A percentile compares a stretch with the other conserved stretches of the same genome.
Evolutionary conservation across 1,284 basidiomycete species (phyloP).

Genomic region (Irpex rosettiformis): DNA sequence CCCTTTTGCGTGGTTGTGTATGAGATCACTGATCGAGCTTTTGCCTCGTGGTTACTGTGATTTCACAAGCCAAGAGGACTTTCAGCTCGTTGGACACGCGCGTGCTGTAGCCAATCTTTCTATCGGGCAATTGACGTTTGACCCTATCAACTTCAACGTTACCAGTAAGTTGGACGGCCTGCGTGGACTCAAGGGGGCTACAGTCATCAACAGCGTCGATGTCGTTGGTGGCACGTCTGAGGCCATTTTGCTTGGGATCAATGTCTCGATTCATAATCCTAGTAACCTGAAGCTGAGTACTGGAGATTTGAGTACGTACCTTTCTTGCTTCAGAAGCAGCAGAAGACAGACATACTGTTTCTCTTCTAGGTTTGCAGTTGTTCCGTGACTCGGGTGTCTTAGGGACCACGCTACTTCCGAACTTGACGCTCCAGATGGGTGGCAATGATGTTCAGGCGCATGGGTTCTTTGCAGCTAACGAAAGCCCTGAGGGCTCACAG

Average conservation of each 20-base stretch:
- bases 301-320: conserved; percentile 56
- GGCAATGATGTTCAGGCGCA: conserved; percentile 50
- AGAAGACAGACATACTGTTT: too few species aligned
- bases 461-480: conserved; percentile 54
- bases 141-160: conserved; percentile 75
- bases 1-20: background rate
- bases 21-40: background rate
- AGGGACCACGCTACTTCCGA: conserved; percentile 59
- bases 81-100: conserved; percentile 63
- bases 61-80: conserved; percentile 27
- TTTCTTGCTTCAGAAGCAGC: background rate
- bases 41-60: conserved; percentile 16
- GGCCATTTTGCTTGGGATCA: conserved; percentile 59
- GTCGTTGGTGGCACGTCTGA: conserved; percentile 66
- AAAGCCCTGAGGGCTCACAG: conserved; percentile 55
- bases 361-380: conserved; percentile 47
- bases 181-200: conserved; percentile 57
- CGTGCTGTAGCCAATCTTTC: conserved; percentile 64
- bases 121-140: conserved; percentile 67
- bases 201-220: conserved; percentile 62
- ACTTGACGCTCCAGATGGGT: conserved; percentile 54
- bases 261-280: conserved; percentile 68
- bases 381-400: conserved; percentile 46
- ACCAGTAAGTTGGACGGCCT: conserved; percentile 64
- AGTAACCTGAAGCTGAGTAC: conserved; percentile 63